phyloP scores from a whole-genome alignment of 345 rosid species.

The Pistacia integerrima region DNA sequence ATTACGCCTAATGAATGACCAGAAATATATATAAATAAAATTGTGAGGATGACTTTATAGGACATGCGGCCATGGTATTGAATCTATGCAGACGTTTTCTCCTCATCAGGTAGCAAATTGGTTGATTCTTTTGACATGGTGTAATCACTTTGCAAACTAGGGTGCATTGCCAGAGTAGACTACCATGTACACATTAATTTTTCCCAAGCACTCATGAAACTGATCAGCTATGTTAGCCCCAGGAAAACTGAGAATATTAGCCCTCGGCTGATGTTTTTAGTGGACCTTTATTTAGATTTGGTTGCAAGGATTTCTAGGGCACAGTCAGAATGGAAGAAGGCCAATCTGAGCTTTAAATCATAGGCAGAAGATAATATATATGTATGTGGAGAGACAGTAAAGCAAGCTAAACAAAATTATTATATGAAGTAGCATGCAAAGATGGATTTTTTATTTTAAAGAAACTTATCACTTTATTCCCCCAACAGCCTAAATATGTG shows the following conservation, averaged over 20 bases:
- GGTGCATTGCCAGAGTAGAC: background rate
- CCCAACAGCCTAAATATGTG: background rate
- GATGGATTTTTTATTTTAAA: background rate
- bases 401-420: background rate
- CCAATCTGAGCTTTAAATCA: background rate
- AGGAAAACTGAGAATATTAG: background rate
- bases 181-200: background rate
- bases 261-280: background rate
- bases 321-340: background rate
- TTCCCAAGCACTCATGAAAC: background rate
- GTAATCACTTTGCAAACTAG: background rate
- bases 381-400: background rate
- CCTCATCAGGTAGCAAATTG: background rate
- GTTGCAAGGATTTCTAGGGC: background rate
- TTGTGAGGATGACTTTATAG: too few relatives aligned
- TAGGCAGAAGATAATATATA: background rate
- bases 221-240: background rate
- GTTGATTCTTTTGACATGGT: background rate
- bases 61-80: background rate
- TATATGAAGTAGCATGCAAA: background rate
- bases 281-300: background rate
- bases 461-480: background rate
- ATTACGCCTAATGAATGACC: too few relatives aligned
- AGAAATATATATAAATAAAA: too few relatives aligned
- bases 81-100: background rate